These are phyloP conservation scores for Didymella pinodella DNA, from an alignment of 2,329 filamentous ascomycete species.

Conservation along the genomic window DNA sequence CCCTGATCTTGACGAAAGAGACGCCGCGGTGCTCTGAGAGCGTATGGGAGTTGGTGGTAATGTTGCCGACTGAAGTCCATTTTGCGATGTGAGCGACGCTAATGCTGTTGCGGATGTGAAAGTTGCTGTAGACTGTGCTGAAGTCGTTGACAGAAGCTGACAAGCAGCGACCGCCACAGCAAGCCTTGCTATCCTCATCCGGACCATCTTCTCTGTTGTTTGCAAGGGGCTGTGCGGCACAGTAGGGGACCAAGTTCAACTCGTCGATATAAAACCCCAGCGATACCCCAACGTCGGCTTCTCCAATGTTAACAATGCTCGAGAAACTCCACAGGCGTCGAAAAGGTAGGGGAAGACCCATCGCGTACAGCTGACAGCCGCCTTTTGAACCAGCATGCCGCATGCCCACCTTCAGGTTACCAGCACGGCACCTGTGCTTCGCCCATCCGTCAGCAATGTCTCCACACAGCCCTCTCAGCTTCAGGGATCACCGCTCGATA, in stretches of 20 bases:
- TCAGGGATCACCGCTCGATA: constrained; percentile 14
- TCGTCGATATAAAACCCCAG: constrained; percentile 1
- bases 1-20: not conserved
- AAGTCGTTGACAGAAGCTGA: constrained; percentile 17
- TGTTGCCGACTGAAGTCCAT: not conserved
- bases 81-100: constrained; percentile 8
- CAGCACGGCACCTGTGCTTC: constrained; percentile 11
- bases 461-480: constrained; percentile 16
- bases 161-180: constrained; percentile 22
- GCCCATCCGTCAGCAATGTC: constrained; percentile 18
- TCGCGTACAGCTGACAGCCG: constrained; percentile 16
- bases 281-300: not conserved
- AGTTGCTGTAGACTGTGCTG: constrained; percentile 10
- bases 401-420: constrained; percentile 7
- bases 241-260: not conserved
- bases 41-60: not conserved
- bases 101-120: not conserved
- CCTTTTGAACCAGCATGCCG: constrained; percentile 15
- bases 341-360: constrained; percentile 5
- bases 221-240: not conserved
- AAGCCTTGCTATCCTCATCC: constrained; percentile 21
- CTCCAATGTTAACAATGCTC: not conserved
- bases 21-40: not conserved
- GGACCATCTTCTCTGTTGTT: constrained; percentile 19
- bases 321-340: not conserved